These are phyloP conservation scores for Globisporangium viniferum DNA, from an alignment of 352 stramenopile species.

Conservation along the genomic window DNA sequence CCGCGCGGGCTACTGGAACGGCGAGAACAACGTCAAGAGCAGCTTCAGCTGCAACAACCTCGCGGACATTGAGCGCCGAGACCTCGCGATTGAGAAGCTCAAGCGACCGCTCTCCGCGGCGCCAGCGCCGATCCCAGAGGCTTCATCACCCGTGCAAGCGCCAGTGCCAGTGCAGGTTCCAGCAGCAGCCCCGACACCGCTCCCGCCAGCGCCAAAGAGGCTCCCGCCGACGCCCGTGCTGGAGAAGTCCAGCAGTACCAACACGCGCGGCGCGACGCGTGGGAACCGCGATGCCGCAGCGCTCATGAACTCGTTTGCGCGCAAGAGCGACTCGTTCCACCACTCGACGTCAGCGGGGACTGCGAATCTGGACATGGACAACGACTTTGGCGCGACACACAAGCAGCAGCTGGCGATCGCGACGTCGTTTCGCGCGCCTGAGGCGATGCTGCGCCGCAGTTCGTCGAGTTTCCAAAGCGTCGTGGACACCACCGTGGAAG, in stretches of 20 bases:
- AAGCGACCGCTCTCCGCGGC: conserved; percentile 3
- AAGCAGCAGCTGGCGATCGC: conserved; percentile 40
- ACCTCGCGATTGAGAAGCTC: conserved; percentile 36
- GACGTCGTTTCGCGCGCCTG: conserved; percentile 28
- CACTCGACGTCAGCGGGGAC: conserved; percentile 29
- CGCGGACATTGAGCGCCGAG: conserved; percentile 54
- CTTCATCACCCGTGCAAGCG: neutral
- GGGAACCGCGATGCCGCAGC: conserved; percentile 26
- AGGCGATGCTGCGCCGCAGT: conserved; percentile 18
- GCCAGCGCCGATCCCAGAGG: neutral
- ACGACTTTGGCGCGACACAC: conserved; percentile 35
- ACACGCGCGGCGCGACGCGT: conserved; percentile 30
- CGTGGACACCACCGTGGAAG: conserved; percentile 33
- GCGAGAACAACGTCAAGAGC: conserved; percentile 65
- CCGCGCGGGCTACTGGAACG: conserved; percentile 71
- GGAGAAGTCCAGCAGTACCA: conserved; percentile 37
- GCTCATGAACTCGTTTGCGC: conserved; percentile 30
- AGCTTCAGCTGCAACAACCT: conserved; percentile 85
- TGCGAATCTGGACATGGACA: conserved; percentile 17
- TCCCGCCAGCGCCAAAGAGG: conserved; percentile 10
- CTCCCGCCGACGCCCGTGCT: conserved; percentile 4
- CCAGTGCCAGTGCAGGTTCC: neutral
- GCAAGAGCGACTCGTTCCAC: conserved; percentile 54
- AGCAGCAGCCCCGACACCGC: neutral
- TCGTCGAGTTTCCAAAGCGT: conserved; percentile 25